Conservation (phyloP, 108 stramenopile species). For the Cyclostephanos tholiformis region DNA sequence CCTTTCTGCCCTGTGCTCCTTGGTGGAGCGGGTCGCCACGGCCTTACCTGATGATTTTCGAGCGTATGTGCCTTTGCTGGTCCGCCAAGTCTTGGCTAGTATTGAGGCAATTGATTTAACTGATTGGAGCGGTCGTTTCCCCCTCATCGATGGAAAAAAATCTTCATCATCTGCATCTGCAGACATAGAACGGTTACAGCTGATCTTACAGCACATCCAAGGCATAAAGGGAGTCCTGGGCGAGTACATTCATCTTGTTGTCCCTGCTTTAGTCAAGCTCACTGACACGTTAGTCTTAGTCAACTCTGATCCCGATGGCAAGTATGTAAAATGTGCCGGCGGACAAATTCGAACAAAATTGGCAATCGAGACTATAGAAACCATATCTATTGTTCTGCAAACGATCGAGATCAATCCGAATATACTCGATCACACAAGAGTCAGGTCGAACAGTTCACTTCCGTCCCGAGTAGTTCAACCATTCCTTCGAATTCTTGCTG, state of each 20-base stretch:
- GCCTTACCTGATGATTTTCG: conserved; percentile 86
- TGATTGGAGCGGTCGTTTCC: conserved; percentile 49
- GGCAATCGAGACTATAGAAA: conserved; percentile 61
- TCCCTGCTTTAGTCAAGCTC: conserved; percentile 85
- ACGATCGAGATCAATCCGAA: conserved; percentile 36
- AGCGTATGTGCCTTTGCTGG: conserved; percentile 74
- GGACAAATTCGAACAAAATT: conserved; percentile 40
- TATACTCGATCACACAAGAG: conserved; percentile 29
- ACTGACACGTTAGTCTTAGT: conserved; percentile 71
- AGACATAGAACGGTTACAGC: conserved; percentile 55
- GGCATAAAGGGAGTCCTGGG: conserved; percentile 69
- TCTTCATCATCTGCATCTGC: not conserved
- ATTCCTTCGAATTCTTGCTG: conserved; percentile 66
- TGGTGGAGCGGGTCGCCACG: conserved; percentile 83
- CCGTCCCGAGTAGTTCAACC: conserved; percentile 83
- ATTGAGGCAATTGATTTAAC: conserved; percentile 68
- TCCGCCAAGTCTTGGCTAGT: conserved; percentile 65
- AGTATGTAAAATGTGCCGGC: conserved; percentile 16
- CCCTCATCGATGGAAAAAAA: not conserved
- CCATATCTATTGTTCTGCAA: conserved; percentile 62
- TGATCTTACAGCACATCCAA: conserved; percentile 71
- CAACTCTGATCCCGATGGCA: conserved; percentile 30
- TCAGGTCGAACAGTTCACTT: conserved; percentile 51
- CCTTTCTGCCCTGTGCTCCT: conserved; percentile 78
- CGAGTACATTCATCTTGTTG: conserved; percentile 80